Percentiles rank a stretch among this genome's conserved stretches.
Conservation (phyloP, 2,329 filamentous ascomycete species). For the Colletotrichum tabaci region DNA sequence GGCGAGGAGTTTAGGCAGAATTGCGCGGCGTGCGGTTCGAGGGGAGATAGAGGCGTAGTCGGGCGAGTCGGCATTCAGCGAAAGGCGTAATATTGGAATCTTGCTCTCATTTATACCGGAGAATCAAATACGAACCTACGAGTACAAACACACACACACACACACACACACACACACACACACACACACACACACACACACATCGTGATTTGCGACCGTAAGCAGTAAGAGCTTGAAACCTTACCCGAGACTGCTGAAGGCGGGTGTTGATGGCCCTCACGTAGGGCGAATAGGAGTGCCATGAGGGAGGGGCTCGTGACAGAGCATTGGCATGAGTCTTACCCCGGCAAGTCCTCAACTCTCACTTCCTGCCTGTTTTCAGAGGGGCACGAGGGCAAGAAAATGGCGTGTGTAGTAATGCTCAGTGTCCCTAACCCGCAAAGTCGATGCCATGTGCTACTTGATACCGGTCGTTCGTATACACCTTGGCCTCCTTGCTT, state of each 20-base stretch:
- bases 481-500: neutral
- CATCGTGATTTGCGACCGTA: neutral
- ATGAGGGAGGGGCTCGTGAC: neutral
- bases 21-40: neutral
- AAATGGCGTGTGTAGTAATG: no score
- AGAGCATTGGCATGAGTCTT: neutral
- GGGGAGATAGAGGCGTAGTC: constrained; percentile 11
- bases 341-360: neutral
- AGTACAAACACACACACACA: no score
- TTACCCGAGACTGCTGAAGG: no score
- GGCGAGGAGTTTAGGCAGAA: constrained; percentile 9
- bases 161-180: constrained; percentile 20
- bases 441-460: neutral
- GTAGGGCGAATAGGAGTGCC: neutral
- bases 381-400: neutral
- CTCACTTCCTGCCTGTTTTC: neutral
- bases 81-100: constrained; percentile 41
- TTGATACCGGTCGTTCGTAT: neutral
- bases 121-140: constrained; percentile 29
- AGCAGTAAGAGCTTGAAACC: no score
- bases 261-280: neutral
- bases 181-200: constrained; percentile 23
- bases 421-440: neutral
- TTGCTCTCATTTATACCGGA: constrained; percentile 35
- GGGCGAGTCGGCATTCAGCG: constrained; percentile 35